Percentiles rank a stretch among this genome's conserved stretches.
phyloP scores from a whole-genome alignment of 768 basidiomycete genomes.

The Termitomyces sp. region DNA sequence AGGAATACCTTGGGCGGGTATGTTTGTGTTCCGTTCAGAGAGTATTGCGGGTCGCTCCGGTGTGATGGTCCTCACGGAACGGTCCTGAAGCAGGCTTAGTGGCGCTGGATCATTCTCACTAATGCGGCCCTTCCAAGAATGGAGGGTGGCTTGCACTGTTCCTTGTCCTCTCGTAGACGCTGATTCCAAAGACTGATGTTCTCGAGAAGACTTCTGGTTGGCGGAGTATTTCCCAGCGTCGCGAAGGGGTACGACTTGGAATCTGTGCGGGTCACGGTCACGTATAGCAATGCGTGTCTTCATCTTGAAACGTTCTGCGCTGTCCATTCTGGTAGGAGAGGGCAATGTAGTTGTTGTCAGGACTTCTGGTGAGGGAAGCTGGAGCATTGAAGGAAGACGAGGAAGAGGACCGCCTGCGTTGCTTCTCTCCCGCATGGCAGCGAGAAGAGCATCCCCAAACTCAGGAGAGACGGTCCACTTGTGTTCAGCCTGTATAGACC shows the following conservation, averaged over 20 bases:
- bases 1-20: neutral
- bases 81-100: neutral
- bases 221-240: conserved; percentile 17
- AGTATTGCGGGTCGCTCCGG: conserved; percentile 1
- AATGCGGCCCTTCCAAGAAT: conserved; percentile 1
- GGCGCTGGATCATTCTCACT: conserved; percentile 3
- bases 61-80: neutral
- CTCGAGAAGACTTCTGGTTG: neutral
- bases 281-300: conserved; percentile 40
- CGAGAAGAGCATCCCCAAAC: conserved; percentile 12
- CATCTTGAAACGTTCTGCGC: conserved; percentile 28
- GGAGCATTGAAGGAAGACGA: conserved; percentile 13
- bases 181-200: neutral
- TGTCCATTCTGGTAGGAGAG: conserved; percentile 13
- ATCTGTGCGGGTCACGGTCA: conserved; percentile 36
- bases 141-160: neutral
- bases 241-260: conserved; percentile 36
- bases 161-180: neutral
- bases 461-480: conserved; percentile 16
- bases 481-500: conserved; percentile 1
- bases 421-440: conserved; percentile 13
- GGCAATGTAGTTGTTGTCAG: conserved; percentile 7
- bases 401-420: conserved; percentile 12
- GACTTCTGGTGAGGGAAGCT: conserved; percentile 8
- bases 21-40: conserved; percentile 5